phyloP scores from a whole-genome alignment of 192 early-diverging fungal genomes.

The Backusella mclennaniae region DNA sequence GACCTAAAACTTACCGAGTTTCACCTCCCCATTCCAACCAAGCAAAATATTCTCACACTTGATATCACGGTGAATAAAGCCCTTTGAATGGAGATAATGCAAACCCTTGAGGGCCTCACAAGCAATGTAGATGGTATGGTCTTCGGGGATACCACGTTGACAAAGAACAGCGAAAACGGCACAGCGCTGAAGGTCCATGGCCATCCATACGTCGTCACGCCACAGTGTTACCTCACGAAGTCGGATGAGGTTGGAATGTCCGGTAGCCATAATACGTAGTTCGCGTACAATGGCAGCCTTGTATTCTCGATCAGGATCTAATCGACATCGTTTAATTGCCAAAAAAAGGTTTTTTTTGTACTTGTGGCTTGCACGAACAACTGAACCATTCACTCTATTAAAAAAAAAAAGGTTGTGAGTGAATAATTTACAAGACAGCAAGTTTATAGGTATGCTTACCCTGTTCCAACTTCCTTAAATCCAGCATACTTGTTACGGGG shows the following conservation, averaged over 20 bases:
- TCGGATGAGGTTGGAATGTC: slow-evolving; percentile 34
- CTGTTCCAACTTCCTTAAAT: slow-evolving; percentile 26
- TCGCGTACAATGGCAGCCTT: slow-evolving; percentile 36
- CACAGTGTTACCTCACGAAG: slow-evolving; percentile 35
- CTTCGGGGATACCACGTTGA: slow-evolving; percentile 39
- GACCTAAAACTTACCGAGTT: slow-evolving; percentile 36
- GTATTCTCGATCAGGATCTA: slow-evolving; percentile 37
- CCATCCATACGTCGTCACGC: slow-evolving; percentile 41
- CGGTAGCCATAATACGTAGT: slow-evolving; percentile 38
- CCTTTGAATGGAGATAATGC: slow-evolving; percentile 35
- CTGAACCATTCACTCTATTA: slow-evolving; percentile 35
- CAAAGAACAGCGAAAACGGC: slow-evolving; percentile 38
- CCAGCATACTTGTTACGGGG: slow-evolving; percentile 22
- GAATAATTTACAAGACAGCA: background rate
- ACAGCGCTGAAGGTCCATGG: slow-evolving; percentile 37
- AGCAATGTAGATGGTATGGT: slow-evolving; percentile 36
- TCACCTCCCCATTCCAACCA: slow-evolving; percentile 39
- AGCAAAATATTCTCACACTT: slow-evolving; percentile 46
- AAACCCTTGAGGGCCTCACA: slow-evolving; percentile 38
- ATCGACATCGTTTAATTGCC: slow-evolving; percentile 36
- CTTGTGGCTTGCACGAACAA: slow-evolving; percentile 25
- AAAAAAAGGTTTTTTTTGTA: slow-evolving; percentile 29
- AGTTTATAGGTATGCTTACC: slow-evolving; percentile 6
- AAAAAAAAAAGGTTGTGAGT: background rate
- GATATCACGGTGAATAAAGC: slow-evolving; percentile 47